Evolutionary conservation across 805 yeast genomes (phyloP).

Genomic region (Lipomyces spencermartinsiae): DNA sequence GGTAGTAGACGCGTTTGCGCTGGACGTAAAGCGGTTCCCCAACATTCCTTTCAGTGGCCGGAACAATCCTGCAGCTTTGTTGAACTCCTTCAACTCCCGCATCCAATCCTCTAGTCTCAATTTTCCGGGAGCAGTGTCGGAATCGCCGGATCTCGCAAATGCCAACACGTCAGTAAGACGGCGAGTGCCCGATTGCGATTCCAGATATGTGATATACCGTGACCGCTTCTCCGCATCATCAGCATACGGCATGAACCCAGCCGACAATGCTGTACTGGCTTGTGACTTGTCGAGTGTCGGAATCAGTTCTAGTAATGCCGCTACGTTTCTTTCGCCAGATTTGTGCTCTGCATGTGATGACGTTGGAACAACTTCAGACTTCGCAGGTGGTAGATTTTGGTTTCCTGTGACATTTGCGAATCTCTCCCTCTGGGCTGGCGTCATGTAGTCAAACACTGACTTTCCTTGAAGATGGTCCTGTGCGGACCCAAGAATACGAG

Average conservation of each 20-base stretch:
- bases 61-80: conserved; percentile 40
- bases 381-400: conserved; percentile 33
- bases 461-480: conserved; percentile 31
- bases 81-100: conserved; percentile 40
- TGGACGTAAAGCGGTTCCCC: conserved; percentile 40
- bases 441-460: conserved; percentile 41
- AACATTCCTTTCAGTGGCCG: conserved; percentile 40
- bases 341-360: neutral
- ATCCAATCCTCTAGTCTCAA: conserved; percentile 18
- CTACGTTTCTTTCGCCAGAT: neutral
- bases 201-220: conserved; percentile 40
- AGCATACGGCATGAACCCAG: conserved; percentile 37
- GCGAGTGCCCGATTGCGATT: conserved; percentile 33
- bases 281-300: conserved; percentile 13
- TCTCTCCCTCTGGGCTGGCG: conserved; percentile 37
- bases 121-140: neutral
- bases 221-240: conserved; percentile 35
- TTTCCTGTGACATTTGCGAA: conserved; percentile 36
- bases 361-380: conserved; percentile 18
- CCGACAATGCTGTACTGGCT: conserved; percentile 37
- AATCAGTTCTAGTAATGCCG: conserved; percentile 6
- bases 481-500: neutral
- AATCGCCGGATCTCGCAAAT: neutral
- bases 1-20: conserved; percentile 14
- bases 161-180: neutral